These are phyloP conservation scores for Calycina herbarum DNA, from an alignment of 2,329 filamentous ascomycete genomes.

Conservation along the genomic window DNA sequence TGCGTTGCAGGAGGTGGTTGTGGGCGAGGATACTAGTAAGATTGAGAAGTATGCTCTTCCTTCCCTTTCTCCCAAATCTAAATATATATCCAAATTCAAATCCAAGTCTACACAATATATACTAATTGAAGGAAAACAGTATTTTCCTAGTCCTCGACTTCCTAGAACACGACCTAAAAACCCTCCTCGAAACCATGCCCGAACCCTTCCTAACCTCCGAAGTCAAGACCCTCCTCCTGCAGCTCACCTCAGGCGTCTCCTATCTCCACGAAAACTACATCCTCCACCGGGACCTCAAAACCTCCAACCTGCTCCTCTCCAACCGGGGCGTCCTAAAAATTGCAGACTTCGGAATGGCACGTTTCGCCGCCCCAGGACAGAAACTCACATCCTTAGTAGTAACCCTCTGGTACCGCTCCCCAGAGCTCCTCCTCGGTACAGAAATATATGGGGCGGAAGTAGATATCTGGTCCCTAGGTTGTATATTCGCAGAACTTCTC, in stretches of 20 bases:
- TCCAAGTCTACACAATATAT: not conserved
- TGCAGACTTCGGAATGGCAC: conserved; percentile 97
- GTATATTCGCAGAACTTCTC: conserved; percentile 91
- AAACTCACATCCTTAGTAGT: conserved; percentile 91
- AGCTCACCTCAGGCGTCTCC: conserved; percentile 76
- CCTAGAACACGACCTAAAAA: conserved; percentile 94
- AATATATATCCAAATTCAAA: not conserved
- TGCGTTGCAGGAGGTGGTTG: conserved; percentile 76
- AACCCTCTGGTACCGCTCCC: conserved; percentile 93
- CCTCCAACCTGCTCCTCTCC: conserved; percentile 89
- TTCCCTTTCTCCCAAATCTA: not conserved
- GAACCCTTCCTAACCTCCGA: conserved; percentile 92
- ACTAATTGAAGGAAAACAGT: conserved; percentile 46
- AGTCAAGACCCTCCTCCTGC: conserved; percentile 83
- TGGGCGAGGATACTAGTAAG: conserved; percentile 60
- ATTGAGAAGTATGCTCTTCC: conserved; percentile 51
- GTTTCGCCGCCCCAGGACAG: conserved; percentile 75
- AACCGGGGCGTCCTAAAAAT: conserved; percentile 94
- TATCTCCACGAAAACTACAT: conserved; percentile 92
- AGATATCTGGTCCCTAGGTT: conserved; percentile 96
- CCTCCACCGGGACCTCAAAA: conserved; percentile 90
- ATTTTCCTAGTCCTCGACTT: conserved; percentile 97
- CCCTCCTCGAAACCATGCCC: conserved; percentile 88
- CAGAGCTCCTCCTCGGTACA: conserved; percentile 83
- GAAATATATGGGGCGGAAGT: conserved; percentile 72